Base-by-base conservation (phyloP, 495 filamentous ascomycete species). In the Annulohypoxylon moriforme region DNA sequence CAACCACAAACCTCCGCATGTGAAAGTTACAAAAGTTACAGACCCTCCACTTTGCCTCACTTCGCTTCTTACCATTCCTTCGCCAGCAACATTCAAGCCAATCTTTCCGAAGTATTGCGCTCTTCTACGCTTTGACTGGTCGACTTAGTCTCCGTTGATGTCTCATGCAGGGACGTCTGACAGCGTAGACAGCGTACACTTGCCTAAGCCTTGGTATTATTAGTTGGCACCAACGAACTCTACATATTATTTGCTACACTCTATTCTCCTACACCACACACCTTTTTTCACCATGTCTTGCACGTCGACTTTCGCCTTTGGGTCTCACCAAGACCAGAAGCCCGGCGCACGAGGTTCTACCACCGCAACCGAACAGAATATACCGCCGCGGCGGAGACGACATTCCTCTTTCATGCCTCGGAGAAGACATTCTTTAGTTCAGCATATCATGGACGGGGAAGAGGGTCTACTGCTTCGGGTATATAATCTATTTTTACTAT, bases 391-490 rank as follows among this genome's bases (percentile, higher is more conserved):
- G 24, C 77, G 81, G 47, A 82, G 85, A 62, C 83, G 91, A 49
- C 91, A 91, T 76, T 94, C 92, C 18, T 89, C 88, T 44, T 89
- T 88, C 65, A 78, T 86, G 58, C 84, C 87, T 20, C 80, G 87
- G 62, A 69, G 83, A 70, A 77, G 83, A 62, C 85, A 89, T 25
- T 93, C 90, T 24, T 81, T 89, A 65, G 89, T 90, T 57, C 88
- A 89, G 68, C 87, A 91, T 71, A 85, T 90, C 64, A 82, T 87
- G 78, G 85, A 88, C 13, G 80, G 82, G 7, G 86, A 88, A 38
- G 92, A 94, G 62, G 86, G 87, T 2, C 81, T 93, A 20, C 86
- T 92, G 49, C 80, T 94, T 36, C 87, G 86, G 80, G 89, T 90
- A 69, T 49, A 44, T 29, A 27, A 20, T 5, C 1, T 4, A n/a